A percentile compares a stretch with the other conserved stretches of the same genome.
These are phyloP conservation scores for Geotrichum histeridarum DNA, from an alignment of 1,139 yeast genomes.

Conservation along the genomic window DNA sequence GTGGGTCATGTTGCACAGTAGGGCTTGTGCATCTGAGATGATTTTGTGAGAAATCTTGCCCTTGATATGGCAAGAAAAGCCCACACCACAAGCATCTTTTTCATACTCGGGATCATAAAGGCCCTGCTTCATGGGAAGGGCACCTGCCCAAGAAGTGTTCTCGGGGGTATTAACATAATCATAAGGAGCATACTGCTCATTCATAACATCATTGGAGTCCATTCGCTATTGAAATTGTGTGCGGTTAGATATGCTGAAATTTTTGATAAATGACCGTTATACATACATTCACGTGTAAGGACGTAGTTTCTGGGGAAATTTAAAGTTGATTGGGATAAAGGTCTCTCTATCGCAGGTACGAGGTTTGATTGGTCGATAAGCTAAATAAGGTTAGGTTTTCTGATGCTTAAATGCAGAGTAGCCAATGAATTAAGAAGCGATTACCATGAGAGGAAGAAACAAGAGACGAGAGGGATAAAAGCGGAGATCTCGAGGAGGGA, in stretches of 20 bases:
- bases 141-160: slow-evolving; percentile 86
- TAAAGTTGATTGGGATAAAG: neutral
- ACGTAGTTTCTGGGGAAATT: neutral
- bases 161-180: slow-evolving; percentile 68
- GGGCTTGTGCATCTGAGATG: slow-evolving; percentile 75
- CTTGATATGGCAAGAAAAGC: slow-evolving; percentile 91
- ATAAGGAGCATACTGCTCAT: slow-evolving; percentile 42
- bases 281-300: slow-evolving; percentile 3
- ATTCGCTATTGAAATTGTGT: neutral
- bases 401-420: neutral
- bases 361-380: slow-evolving; percentile 8
- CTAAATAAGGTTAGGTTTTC: neutral
- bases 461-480: neutral
- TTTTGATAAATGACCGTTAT: neutral
- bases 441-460: neutral
- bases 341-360: neutral
- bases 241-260: neutral
- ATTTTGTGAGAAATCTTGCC: slow-evolving; percentile 85
- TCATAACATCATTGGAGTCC: slow-evolving; percentile 18
- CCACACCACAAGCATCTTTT: slow-evolving; percentile 98
- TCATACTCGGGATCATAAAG: slow-evolving; percentile 90
- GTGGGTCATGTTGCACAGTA: slow-evolving; percentile 96
- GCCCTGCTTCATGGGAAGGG: slow-evolving; percentile 81
- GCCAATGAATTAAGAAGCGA: neutral
- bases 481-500: neutral